Evolutionary conservation across 2,329 filamentous ascomycete species (phyloP), one percentile per base, ranked within the genome.

Genomic region (Didymella segeticola): DNA sequence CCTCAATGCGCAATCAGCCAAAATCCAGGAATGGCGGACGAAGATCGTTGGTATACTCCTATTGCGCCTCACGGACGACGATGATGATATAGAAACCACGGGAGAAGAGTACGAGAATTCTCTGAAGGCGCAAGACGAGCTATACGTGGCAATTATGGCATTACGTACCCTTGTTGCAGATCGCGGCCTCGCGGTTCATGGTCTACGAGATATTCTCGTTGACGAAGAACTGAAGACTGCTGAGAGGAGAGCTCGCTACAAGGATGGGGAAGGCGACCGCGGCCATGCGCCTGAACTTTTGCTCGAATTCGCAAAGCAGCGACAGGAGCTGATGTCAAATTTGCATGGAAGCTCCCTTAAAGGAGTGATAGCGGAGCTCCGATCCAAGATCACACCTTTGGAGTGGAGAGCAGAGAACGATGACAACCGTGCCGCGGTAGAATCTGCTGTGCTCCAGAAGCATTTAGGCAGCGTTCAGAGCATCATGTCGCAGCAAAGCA

Each of bases 101-200:
- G 95, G 95, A 20, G 89, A 97, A 54, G 95, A 98, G 71, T 95
- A 96, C 58, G 89, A 91, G 62, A 85, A 90, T 26, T 96, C 93
- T 0, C 91, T 92, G 0, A 90, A 90, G 71, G 83, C 88, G 38
- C 93, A 98, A 75, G 93, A 97, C 57, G 87, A 96, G 69, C 84
- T 97, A 34, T 90, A 93, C 74, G 90, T 90, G 6, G 96, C 96
- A 67, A 89, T 96, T 53, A 87, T 92, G 69, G 87, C 85, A 8
- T 79, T 97, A 23, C 84, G 91, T 54, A 86, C 89, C 0, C 81
- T 89, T 41, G 83, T 95, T 51, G 88, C 90, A 6, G 93, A 98
- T 74, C 86, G 93, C 11, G 86, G 89, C 58, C 86, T 89, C 58
- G 85, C 87, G 23, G 80, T 97, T 14, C 89, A 88, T 1, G 93